Percentiles rank a stretch among this genome's conserved stretches.
These are phyloP conservation scores for Candolleomyces aberdarensis DNA, from an alignment of 768 basidiomycete genomes.

Conservation along the genomic window DNA sequence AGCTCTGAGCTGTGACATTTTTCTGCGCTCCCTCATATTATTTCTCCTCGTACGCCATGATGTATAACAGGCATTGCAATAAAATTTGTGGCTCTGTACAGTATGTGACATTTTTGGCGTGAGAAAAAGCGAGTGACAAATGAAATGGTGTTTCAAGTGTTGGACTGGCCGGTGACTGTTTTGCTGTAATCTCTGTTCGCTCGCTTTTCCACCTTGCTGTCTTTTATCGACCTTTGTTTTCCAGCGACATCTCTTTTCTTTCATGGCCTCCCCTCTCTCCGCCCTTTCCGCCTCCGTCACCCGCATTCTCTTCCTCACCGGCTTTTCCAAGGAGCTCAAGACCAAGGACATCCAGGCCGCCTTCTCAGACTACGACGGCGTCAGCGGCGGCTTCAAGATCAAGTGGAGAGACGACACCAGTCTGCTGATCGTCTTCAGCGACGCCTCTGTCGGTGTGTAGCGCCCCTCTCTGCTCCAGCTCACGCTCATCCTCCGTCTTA, in stretches of 20 bases:
- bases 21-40: constrained; percentile 12
- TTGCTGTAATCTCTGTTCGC: constrained; percentile 11
- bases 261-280: constrained; percentile 72
- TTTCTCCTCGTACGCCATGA: constrained; percentile 12
- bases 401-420: constrained; percentile 99
- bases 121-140: background rate
- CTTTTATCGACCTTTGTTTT: constrained; percentile 9
- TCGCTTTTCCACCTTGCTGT: constrained; percentile 18
- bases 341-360: constrained; percentile 93
- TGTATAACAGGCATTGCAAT: background rate
- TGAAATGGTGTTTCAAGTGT: background rate
- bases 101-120: background rate
- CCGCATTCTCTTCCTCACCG: constrained; percentile 87
- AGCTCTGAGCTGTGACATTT: constrained; percentile 49
- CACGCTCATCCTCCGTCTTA: constrained; percentile 25
- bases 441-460: constrained; percentile 82
- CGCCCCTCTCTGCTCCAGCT: constrained; percentile 9
- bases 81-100: background rate
- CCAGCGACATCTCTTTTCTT: constrained; percentile 8
- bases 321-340: constrained; percentile 94
- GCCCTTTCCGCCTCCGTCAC: constrained; percentile 93
- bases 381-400: constrained; percentile 93
- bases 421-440: constrained; percentile 90
- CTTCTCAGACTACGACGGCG: constrained; percentile 84
- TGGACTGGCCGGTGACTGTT: background rate